These are phyloP conservation scores for Posidonia australis DNA, from an alignment of 106 monocot genomes.

Conservation along the genomic window DNA sequence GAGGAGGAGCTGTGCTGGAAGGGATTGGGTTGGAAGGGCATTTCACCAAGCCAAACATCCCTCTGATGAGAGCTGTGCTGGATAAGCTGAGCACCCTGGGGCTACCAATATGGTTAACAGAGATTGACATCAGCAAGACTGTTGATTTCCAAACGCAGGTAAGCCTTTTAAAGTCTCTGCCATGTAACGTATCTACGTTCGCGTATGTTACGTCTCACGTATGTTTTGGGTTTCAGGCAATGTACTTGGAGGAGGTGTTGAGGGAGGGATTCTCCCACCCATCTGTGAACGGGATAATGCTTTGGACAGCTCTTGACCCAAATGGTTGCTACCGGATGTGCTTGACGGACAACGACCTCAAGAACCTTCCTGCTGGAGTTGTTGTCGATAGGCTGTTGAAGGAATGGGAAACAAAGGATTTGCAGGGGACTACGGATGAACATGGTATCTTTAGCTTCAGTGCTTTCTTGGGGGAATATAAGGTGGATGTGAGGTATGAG, in stretches of 20 bases:
- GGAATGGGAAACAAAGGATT: conserved; percentile 60
- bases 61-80: conserved; percentile 63
- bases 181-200: no score
- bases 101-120: conserved; percentile 92
- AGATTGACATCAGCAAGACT: conserved; percentile 72
- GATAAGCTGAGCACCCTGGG: conserved; percentile 68
- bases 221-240: no score
- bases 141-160: conserved; percentile 59
- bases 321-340: conserved; percentile 93
- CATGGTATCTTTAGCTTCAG: conserved; percentile 57
- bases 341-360: conserved; percentile 58
- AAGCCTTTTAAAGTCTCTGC: no score
- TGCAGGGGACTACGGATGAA: conserved; percentile 45
- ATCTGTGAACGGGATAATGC: conserved; percentile 63
- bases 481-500: conserved; percentile 30
- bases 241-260: conserved; percentile 69
- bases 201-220: no score
- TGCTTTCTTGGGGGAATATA: conserved; percentile 75
- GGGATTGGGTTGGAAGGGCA: conserved; percentile 89
- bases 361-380: conserved; percentile 65
- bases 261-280: conserved; percentile 86
- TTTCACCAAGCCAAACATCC: conserved; percentile 65
- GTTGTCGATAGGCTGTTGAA: conserved; percentile 59
- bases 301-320: conserved; percentile 73
- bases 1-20: conserved; percentile 47